Evolutionary conservation across 208 protist genomes (phyloP), one percentile per base, ranked within the genome.

Genomic region (Phytomonas francai): DNA sequence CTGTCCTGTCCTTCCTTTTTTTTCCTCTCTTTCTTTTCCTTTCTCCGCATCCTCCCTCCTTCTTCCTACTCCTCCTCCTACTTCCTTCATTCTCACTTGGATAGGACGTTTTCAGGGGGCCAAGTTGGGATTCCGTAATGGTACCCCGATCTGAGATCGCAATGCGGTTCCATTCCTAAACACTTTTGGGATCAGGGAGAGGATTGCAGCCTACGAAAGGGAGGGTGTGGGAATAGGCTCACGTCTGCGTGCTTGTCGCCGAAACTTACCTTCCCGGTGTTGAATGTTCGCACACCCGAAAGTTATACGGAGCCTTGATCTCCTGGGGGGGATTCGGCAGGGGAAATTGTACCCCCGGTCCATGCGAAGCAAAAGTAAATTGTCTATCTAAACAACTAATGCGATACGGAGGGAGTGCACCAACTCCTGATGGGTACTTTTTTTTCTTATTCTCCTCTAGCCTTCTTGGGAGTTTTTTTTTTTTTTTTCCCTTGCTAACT

Each of bases 11-110:
- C 28, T 60, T 67, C 39, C 34, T 58, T 51, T 28, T 72, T 28
- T 69, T 72, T 25, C 25, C 34, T 33, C 4, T 31, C 25, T 58
- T 57, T 19, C 28, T 71, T 70, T 60, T 42, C 42, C 59, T 70
- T 51, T 63, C 32, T 25, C 51, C 39, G 56, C 45, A 5, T 75
- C 36, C 59, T 68, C 34, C 61, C 61, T 65, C 61, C 32, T n/a
- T 16, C 7, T 67, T 67, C 63, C 34, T 56, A 22, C 57, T 56
- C 63, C 34, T 59, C 42, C 49, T 32, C 36, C 12, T 57, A 36
- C 27, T 34, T 14, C 30, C 34, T 60, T 54, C 22, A 58, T 33
- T 42, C 31, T 49, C 56, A 25, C 28, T 63, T 69, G 7, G 16
- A 9, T 49, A 3, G 4, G 14, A 49, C 39, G 1, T 49, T 49